Evolutionary conservation across 2,329 filamentous ascomycete genomes (phyloP).

Genomic region (Pyricularia grisea): DNA sequence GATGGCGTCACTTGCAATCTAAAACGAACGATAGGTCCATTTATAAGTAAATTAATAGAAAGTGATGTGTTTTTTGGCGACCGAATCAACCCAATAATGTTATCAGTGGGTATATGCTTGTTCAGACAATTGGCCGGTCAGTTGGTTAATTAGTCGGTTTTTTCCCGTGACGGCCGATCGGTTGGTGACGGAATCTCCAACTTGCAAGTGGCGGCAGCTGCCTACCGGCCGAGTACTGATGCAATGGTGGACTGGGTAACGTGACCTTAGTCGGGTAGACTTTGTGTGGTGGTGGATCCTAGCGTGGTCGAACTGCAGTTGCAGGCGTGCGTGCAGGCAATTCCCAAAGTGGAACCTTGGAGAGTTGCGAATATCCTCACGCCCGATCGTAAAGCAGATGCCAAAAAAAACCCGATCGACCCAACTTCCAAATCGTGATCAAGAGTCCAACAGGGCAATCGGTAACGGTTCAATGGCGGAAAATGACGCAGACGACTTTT

Average conservation of each 20-base stretch:
- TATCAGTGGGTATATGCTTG: not conserved
- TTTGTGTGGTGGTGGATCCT: not conserved
- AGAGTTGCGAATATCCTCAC: conserved; percentile 10
- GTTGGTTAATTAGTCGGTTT: not conserved
- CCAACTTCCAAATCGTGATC: not conserved
- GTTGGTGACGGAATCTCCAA: not conserved
- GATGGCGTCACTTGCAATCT: not conserved
- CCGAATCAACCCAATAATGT: not conserved
- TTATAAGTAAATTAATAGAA: not conserved
- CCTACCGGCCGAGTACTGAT: not conserved
- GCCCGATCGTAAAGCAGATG: not conserved
- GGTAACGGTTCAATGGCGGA: conserved; percentile 12
- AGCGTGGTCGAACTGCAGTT: not conserved
- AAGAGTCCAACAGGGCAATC: conserved; percentile 12
- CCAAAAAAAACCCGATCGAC: not conserved
- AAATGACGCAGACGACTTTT: conserved; percentile 19
- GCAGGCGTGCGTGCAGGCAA: conserved; percentile 16
- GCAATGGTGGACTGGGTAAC: not conserved
- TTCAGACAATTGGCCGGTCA: not conserved
- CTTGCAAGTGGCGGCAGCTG: not conserved
- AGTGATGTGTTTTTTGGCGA: not conserved
- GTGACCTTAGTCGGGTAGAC: not conserved
- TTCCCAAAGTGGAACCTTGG: conserved; percentile 4
- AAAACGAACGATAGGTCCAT: not conserved
- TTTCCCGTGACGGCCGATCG: not conserved